phyloP scores from a whole-genome alignment of 306 rosid genomes.

The Lagenaria siceraria region DNA sequence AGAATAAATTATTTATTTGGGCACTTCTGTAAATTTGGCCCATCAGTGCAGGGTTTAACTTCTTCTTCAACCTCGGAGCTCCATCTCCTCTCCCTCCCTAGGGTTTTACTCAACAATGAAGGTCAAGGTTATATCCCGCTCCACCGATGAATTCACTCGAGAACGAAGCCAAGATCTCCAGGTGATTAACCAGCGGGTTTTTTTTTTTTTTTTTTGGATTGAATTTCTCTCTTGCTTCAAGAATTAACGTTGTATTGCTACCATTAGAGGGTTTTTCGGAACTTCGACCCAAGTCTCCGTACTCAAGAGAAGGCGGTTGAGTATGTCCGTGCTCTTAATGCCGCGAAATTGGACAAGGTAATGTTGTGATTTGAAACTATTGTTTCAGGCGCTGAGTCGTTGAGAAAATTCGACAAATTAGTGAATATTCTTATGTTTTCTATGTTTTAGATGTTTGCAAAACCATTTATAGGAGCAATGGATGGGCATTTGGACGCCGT shows the following conservation, averaged over 20 bases:
- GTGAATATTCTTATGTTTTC: background rate
- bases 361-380: background rate
- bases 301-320: slow-evolving; percentile 84
- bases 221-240: background rate
- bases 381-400: background rate
- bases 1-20: no score
- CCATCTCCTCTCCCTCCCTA: background rate
- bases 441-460: slow-evolving; percentile 60
- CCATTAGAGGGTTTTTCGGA: slow-evolving; percentile 67
- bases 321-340: slow-evolving; percentile 80
- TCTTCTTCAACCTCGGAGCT: background rate
- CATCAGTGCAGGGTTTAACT: background rate
- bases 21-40: background rate
- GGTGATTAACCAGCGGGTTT: slow-evolving; percentile 17
- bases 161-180: slow-evolving; percentile 94
- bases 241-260: background rate
- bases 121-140: slow-evolving; percentile 81
- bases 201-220: background rate
- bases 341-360: slow-evolving; percentile 86
- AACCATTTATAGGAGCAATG: slow-evolving; percentile 90
- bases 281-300: slow-evolving; percentile 72
- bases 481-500: slow-evolving; percentile 85
- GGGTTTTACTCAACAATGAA: slow-evolving; percentile 27
- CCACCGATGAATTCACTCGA: slow-evolving; percentile 68
- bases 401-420: background rate